Conservation (phyloP, 2,329 filamentous ascomycete genomes). For the Xylaria sp. region DNA sequence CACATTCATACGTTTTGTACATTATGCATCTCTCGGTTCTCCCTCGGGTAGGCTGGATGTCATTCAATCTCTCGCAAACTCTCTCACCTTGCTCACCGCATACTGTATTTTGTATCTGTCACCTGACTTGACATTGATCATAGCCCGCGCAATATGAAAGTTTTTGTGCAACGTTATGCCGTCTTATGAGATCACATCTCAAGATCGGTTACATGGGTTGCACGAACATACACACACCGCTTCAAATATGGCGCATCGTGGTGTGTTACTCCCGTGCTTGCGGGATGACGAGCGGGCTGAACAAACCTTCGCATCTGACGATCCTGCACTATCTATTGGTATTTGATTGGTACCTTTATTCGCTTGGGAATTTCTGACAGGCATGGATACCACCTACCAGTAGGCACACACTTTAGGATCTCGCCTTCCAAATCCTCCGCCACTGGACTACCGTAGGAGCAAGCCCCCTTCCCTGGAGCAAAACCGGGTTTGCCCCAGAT, state of each 20-base stretch:
- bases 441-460: background rate
- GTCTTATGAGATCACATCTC: constrained; percentile 15
- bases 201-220: background rate
- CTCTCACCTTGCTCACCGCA: background rate
- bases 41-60: background rate
- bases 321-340: background rate
- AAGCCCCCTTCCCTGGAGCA: background rate
- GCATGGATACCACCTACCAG: constrained; percentile 13
- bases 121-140: background rate
- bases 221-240: constrained; percentile 31
- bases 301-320: background rate
- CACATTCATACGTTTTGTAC: background rate
- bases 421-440: background rate
- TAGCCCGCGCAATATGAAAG: background rate
- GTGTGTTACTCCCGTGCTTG: constrained; percentile 15
- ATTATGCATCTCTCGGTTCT: background rate
- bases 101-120: background rate
- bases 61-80: background rate
- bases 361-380: constrained; percentile 24
- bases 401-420: constrained; percentile 21
- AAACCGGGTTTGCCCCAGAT: constrained; percentile 14
- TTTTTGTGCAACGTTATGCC: constrained; percentile 1
- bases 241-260: constrained; percentile 9
- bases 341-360: constrained; percentile 17
- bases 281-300: constrained; percentile 18